Evolutionary conservation across 768 basidiomycete genomes (phyloP).

Genomic region (Psilocybe azurescens): DNA sequence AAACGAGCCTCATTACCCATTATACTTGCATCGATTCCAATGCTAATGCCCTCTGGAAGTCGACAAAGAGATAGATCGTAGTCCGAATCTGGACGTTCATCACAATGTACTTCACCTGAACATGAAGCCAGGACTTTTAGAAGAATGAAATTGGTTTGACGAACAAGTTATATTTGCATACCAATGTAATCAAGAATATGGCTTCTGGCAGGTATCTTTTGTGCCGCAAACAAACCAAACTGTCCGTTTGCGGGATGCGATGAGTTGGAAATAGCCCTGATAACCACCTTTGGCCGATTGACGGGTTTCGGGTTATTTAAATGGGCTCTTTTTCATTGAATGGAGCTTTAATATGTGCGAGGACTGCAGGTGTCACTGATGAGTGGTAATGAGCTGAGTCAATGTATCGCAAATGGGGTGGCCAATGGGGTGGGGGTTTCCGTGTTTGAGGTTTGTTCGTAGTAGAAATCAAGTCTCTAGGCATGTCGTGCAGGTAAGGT

Average conservation of each 20-base stretch:
- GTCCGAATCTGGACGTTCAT: slow-evolving; percentile 75
- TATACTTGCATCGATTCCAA: slow-evolving; percentile 77
- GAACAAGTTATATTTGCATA: slow-evolving; percentile 13
- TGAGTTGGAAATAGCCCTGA: slow-evolving; percentile 58
- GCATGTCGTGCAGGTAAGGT: not conserved
- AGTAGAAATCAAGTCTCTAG: not conserved
- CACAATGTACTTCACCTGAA: slow-evolving; percentile 80
- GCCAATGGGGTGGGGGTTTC: slow-evolving; percentile 27
- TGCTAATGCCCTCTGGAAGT: slow-evolving; percentile 55
- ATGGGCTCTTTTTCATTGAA: slow-evolving; percentile 16
- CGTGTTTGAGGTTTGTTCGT: slow-evolving; percentile 25
- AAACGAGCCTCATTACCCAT: slow-evolving; percentile 91
- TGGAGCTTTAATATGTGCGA: slow-evolving; percentile 40
- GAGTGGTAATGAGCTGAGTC: slow-evolving; percentile 55
- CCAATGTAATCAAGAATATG: slow-evolving; percentile 80
- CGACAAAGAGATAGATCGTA: slow-evolving; percentile 88
- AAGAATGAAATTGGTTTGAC: not conserved
- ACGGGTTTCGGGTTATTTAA: slow-evolving; percentile 1
- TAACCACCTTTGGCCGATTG: slow-evolving; percentile 45
- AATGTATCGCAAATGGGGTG: slow-evolving; percentile 60
- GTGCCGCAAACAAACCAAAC: slow-evolving; percentile 78
- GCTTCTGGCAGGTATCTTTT: slow-evolving; percentile 67
- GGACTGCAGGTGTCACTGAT: slow-evolving; percentile 54
- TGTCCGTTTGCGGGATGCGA: slow-evolving; percentile 83
- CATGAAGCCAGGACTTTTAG: slow-evolving; percentile 42